Conservation (phyloP, 306 rosid species). For the Benincasa hispida region DNA sequence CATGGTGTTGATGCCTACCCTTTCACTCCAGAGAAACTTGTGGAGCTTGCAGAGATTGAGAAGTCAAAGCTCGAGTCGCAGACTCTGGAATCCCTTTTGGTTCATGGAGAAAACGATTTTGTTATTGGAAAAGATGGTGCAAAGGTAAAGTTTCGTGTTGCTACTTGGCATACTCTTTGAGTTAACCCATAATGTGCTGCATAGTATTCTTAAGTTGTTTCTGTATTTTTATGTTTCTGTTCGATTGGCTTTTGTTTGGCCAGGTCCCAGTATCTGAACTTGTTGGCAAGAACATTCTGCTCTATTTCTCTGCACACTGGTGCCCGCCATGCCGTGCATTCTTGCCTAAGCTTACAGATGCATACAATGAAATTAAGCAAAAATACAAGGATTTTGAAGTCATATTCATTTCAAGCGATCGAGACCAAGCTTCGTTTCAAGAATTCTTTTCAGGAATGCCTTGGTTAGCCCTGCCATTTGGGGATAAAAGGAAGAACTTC, state of each 20-base stretch:
- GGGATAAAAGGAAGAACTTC: slow-evolving; percentile 48
- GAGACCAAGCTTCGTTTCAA: slow-evolving; percentile 45
- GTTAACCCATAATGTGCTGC: not conserved
- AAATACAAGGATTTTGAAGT: slow-evolving; percentile 48
- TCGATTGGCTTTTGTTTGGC: not conserved
- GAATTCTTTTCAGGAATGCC: slow-evolving; percentile 64
- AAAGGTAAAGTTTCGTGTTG: slow-evolving; percentile 27
- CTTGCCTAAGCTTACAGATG: slow-evolving; percentile 49
- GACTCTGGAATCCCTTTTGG: slow-evolving; percentile 53
- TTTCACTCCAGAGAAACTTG: slow-evolving; percentile 52
- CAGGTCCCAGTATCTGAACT: slow-evolving; percentile 58
- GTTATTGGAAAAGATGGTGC: slow-evolving; percentile 36
- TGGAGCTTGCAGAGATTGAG: slow-evolving; percentile 35
- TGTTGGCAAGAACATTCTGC: slow-evolving; percentile 55
- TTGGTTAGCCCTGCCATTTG: slow-evolving; percentile 74
- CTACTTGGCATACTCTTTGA: not conserved
- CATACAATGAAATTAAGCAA: slow-evolving; percentile 50
- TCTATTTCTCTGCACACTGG: slow-evolving; percentile 85
- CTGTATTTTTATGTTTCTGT: not conserved
- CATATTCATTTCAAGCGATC: slow-evolving; percentile 61
- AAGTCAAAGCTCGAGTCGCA: slow-evolving; percentile 53
- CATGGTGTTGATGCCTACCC: slow-evolving; percentile 56
- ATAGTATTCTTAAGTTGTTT: not conserved
- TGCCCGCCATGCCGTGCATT: slow-evolving; percentile 69
- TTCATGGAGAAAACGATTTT: slow-evolving; percentile 37